Evolutionary conservation across 2,329 filamentous ascomycete genomes (phyloP).

Genomic region (Tolypocladium tropicale): DNA sequence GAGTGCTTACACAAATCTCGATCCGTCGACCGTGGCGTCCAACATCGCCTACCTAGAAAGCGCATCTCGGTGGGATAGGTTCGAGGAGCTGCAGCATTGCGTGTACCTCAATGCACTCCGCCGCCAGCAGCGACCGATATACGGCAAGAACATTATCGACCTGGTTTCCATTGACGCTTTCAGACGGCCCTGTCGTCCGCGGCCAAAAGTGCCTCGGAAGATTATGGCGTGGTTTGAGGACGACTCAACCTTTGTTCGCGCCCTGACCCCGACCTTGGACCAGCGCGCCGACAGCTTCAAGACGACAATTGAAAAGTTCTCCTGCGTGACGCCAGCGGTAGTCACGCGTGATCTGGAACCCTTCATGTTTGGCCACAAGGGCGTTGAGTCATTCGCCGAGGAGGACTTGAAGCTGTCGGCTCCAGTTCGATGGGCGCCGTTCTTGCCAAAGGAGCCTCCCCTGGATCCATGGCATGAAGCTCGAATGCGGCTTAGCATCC

Average conservation of each 20-base stretch:
- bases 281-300: conserved; percentile 65
- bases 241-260: conserved; percentile 51
- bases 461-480: conserved; percentile 87
- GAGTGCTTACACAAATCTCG: conserved; percentile 41
- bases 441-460: conserved; percentile 43
- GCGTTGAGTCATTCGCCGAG: conserved; percentile 46
- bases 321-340: conserved; percentile 83
- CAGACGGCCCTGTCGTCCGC: conserved; percentile 47
- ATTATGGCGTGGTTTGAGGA: conserved; percentile 68
- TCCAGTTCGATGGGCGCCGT: conserved; percentile 44
- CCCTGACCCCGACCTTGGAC: conserved; percentile 64
- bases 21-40: conserved; percentile 58
- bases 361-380: conserved; percentile 53
- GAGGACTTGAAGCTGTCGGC: conserved; percentile 46
- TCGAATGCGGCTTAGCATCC: conserved; percentile 84
- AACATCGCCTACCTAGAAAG: conserved; percentile 66
- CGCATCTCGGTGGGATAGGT: conserved; percentile 54
- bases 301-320: conserved; percentile 73
- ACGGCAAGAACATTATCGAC: conserved; percentile 70
- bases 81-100: conserved; percentile 71
- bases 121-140: conserved; percentile 70
- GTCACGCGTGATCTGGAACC: conserved; percentile 68
- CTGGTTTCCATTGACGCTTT: conserved; percentile 56
- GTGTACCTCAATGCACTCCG: conserved; percentile 74
- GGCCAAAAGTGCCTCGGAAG: conserved; percentile 49